Percentiles rank a stretch among this genome's conserved stretches.
phyloP scores from a whole-genome alignment of 768 basidiomycete genomes.

The Boletales sp. region DNA sequence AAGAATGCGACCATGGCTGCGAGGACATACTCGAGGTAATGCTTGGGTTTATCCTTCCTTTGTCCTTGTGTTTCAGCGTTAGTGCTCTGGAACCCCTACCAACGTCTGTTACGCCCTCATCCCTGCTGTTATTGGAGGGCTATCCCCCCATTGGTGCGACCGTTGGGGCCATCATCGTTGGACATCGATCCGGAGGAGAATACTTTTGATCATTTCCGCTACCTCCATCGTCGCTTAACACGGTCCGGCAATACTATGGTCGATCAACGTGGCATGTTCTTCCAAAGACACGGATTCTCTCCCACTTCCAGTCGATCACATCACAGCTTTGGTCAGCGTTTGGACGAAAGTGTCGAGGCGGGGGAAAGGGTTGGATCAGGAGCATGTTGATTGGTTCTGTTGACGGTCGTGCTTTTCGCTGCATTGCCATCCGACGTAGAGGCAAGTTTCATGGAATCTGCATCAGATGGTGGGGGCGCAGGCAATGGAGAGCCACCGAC shows the following conservation, averaged over 20 bases:
- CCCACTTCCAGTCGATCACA: slow-evolving; percentile 5
- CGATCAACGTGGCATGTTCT: slow-evolving; percentile 56
- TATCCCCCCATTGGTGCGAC: slow-evolving; percentile 39
- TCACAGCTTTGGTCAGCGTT: slow-evolving; percentile 17
- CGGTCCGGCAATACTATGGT: slow-evolving; percentile 78
- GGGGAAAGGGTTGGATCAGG: slow-evolving; percentile 12
- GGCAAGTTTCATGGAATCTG: slow-evolving; percentile 31
- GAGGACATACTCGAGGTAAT: slow-evolving; percentile 84
- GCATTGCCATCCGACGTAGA: slow-evolving; percentile 15
- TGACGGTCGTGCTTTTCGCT: slow-evolving; percentile 30
- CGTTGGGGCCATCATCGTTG: slow-evolving; percentile 31
- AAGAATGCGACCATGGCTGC: slow-evolving; percentile 77
- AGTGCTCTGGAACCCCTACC: slow-evolving; percentile 60
- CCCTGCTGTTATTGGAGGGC: slow-evolving; percentile 67
- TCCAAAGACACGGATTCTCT: slow-evolving; percentile 22
- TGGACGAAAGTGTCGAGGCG: slow-evolving; percentile 20
- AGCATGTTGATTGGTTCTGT: slow-evolving; percentile 23
- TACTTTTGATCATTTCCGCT: slow-evolving; percentile 22
- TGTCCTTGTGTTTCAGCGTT: slow-evolving; percentile 1
- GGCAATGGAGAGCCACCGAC: slow-evolving; percentile 33
- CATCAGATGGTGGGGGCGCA: slow-evolving; percentile 39
- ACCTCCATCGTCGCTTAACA: slow-evolving; percentile 69
- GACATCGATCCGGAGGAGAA: slow-evolving; percentile 7
- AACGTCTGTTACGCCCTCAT: slow-evolving; percentile 54
- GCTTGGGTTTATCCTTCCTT: neutral